Percentiles rank a stretch among this genome's conserved stretches.
These are phyloP conservation scores for Cladosporium sp. DNA, from an alignment of 2,329 filamentous ascomycete genomes.

Conservation along the genomic window DNA sequence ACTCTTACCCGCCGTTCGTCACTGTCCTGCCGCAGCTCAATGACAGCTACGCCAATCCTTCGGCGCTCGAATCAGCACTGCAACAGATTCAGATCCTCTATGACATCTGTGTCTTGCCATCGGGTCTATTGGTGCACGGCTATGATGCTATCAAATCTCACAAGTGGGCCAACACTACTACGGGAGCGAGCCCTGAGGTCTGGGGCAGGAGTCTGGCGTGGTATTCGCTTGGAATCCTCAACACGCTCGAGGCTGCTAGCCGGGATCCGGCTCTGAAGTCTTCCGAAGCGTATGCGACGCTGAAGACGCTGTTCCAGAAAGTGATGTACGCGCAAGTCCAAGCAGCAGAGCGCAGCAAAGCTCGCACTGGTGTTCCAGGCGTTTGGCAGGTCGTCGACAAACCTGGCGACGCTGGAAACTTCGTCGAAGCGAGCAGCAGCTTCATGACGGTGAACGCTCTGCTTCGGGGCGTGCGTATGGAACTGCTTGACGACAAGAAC, in stretches of 20 bases:
- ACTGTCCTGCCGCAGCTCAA: conserved; percentile 35
- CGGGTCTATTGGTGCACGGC: conserved; percentile 55
- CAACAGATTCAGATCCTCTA: conserved; percentile 52
- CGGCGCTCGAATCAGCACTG: conserved; percentile 27
- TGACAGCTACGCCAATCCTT: neutral
- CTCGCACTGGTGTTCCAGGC: conserved; percentile 35
- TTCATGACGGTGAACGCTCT: conserved; percentile 61
- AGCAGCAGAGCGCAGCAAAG: conserved; percentile 38
- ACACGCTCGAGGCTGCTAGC: conserved; percentile 46
- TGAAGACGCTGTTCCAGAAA: conserved; percentile 42
- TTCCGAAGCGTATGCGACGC: conserved; percentile 35
- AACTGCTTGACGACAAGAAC: conserved; percentile 35
- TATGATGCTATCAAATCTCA: conserved; percentile 55
- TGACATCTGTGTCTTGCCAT: conserved; percentile 45
- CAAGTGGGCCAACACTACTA: conserved; percentile 54
- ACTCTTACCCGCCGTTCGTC: conserved; percentile 49
- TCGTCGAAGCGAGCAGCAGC: conserved; percentile 61
- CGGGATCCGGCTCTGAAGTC: conserved; percentile 27
- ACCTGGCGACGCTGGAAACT: conserved; percentile 54
- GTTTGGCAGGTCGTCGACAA: conserved; percentile 62
- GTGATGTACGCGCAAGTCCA: conserved; percentile 45
- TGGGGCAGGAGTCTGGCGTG: conserved; percentile 60
- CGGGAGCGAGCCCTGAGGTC: conserved; percentile 55
- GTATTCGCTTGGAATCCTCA: conserved; percentile 56
- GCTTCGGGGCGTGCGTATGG: conserved; percentile 49